Conservation (phyloP, 2,329 filamentous ascomycete species). For the Pseudogymnoascus sp. region DNA sequence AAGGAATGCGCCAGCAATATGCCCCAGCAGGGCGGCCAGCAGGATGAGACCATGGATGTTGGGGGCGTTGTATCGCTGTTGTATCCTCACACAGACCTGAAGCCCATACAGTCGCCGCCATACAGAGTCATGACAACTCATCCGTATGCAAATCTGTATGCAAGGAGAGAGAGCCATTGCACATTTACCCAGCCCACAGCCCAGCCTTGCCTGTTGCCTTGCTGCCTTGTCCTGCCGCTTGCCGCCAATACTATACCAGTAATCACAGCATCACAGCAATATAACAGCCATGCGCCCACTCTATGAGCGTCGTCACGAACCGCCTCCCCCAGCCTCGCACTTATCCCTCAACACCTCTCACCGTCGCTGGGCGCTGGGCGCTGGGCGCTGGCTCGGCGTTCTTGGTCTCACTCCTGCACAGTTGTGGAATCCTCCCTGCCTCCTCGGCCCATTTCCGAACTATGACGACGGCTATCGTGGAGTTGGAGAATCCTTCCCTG, state of each 20-base stretch:
- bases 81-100: not conserved
- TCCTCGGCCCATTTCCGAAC: not conserved
- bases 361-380: not conserved
- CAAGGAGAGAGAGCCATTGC: not conserved
- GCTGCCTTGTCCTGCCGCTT: not conserved
- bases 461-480: not conserved
- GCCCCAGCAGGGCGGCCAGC: not conserved
- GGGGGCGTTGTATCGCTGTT: not conserved
- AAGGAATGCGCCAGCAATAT: not conserved
- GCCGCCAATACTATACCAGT: not conserved
- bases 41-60: not conserved
- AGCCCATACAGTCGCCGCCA: not conserved
- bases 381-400: not conserved
- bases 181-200: not conserved
- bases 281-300: not conserved
- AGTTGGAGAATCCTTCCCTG: not conserved
- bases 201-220: not conserved
- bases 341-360: not conserved
- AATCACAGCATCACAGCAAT: not conserved
- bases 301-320: not conserved
- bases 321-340: not conserved
- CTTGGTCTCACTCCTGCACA: not conserved
- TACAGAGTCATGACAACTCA: slow-evolving; percentile 6
- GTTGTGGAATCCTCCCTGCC: not conserved
- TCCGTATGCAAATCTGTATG: not conserved